Conservation (phyloP, 345 rosid species). For the Acer yangbiense region DNA sequence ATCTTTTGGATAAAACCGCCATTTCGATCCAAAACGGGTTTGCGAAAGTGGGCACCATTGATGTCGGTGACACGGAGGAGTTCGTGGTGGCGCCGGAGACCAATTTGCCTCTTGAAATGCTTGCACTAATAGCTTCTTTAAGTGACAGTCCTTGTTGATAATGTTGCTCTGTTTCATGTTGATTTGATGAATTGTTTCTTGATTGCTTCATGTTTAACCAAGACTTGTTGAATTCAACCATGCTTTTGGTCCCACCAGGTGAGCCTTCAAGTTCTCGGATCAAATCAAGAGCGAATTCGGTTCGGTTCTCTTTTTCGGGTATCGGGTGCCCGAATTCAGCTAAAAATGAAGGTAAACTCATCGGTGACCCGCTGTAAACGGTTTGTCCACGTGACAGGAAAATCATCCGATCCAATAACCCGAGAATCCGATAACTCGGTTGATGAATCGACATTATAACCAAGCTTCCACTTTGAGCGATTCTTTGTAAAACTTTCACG, state of each 20-base stretch:
- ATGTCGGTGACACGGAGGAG: no score
- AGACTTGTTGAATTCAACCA: slow-evolving; percentile 76
- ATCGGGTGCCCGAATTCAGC: slow-evolving; percentile 88
- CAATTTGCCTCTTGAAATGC: no score
- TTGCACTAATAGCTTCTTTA: no score
- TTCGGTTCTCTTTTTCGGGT: slow-evolving; percentile 83
- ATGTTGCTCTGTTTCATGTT: background rate
- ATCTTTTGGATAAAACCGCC: no score
- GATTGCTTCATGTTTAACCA: slow-evolving; percentile 73
- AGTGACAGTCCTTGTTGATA: no score
- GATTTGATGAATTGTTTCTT: slow-evolving; percentile 8
- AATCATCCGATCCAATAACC: slow-evolving; percentile 75
- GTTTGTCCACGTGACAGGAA: slow-evolving; percentile 92
- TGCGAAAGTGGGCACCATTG: slow-evolving; percentile 31
- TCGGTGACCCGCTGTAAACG: slow-evolving; percentile 85
- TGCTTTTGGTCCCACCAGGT: slow-evolving; percentile 71
- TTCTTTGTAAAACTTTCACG: slow-evolving; percentile 88
- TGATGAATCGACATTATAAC: slow-evolving; percentile 95
- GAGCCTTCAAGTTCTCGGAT: slow-evolving; percentile 91
- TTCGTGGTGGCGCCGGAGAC: no score
- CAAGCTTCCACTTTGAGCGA: slow-evolving; percentile 92
- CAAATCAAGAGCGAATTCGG: slow-evolving; percentile 81
- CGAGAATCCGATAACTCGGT: slow-evolving; percentile 81
- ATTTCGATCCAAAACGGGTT: no score
- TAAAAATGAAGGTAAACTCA: slow-evolving; percentile 56